Evolutionary conservation across 148 eudicot species (phyloP).

Genomic region (Arctostaphylos glauca): DNA sequence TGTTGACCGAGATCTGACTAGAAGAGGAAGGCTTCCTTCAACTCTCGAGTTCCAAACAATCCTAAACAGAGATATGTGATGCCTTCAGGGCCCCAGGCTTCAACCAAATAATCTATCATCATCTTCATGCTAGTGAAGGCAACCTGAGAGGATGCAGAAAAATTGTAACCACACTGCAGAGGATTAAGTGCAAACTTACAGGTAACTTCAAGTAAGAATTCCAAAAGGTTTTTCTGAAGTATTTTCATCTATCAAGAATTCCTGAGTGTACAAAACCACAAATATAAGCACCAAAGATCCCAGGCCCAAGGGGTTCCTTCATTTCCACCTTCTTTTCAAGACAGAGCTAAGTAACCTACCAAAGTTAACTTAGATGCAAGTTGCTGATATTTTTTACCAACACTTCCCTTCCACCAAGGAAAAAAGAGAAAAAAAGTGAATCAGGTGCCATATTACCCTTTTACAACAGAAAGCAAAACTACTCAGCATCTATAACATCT

Average conservation of each 20-base stretch:
- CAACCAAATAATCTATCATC: not conserved
- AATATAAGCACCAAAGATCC: not conserved
- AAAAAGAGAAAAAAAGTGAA: not conserved
- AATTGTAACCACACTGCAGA: not conserved
- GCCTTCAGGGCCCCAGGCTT: not conserved
- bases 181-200: not conserved
- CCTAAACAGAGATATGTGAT: not conserved
- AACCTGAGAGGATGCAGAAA: not conserved
- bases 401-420: not conserved
- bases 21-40: not conserved
- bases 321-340: not conserved
- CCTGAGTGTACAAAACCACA: not conserved
- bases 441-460: not conserved
- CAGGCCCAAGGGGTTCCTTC: not conserved
- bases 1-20: not conserved
- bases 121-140: conserved; percentile 5
- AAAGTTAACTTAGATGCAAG: not conserved
- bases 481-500: no score
- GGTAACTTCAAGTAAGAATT: not conserved
- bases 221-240: not conserved
- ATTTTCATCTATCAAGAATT: not conserved
- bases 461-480: not conserved
- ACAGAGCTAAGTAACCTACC: not conserved
- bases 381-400: not conserved
- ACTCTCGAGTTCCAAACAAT: not conserved